These are phyloP conservation scores for Solanum dulcamara DNA, from an alignment of 257 asterid genomes.

Conservation along the genomic window DNA sequence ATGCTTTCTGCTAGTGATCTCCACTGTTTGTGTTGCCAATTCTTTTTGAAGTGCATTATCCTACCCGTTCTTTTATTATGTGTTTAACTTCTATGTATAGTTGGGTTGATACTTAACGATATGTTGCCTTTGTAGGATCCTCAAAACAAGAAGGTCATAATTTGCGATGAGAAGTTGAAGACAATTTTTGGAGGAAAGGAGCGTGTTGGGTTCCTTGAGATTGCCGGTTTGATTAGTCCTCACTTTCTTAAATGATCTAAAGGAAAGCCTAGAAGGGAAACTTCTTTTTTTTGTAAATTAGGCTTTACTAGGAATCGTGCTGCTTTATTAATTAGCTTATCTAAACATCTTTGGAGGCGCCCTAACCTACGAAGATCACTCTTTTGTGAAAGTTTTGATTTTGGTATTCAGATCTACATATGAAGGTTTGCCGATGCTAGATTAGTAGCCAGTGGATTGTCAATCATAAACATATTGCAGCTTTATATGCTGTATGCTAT, in stretches of 20 bases:
- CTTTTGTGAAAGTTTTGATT: not conserved
- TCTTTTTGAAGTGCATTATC: not conserved
- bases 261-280: not conserved
- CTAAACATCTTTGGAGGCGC: not conserved
- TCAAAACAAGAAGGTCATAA: slow-evolving; percentile 60
- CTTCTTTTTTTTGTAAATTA: slow-evolving; percentile 20
- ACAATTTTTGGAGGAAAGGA: slow-evolving; percentile 54
- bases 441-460: not conserved
- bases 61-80: not conserved
- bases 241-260: slow-evolving; percentile 49
- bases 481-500: not conserved
- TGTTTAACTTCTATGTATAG: not conserved
- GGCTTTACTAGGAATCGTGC: not conserved
- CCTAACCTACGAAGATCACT: not conserved
- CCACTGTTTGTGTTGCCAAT: not conserved
- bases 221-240: slow-evolving; percentile 78
- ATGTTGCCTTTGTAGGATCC: slow-evolving; percentile 51
- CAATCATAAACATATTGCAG: not conserved
- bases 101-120: not conserved
- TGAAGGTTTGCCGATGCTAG: not conserved
- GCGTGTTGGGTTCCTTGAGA: slow-evolving; percentile 85
- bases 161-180: slow-evolving; percentile 93
- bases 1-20: not conserved
- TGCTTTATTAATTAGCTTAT: not conserved
- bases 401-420: not conserved